A percentile compares a stretch with the other conserved stretches of the same genome.
Evolutionary conservation across 2,329 filamentous ascomycete genomes (phyloP).

Genomic region (Trichophyton simii): DNA sequence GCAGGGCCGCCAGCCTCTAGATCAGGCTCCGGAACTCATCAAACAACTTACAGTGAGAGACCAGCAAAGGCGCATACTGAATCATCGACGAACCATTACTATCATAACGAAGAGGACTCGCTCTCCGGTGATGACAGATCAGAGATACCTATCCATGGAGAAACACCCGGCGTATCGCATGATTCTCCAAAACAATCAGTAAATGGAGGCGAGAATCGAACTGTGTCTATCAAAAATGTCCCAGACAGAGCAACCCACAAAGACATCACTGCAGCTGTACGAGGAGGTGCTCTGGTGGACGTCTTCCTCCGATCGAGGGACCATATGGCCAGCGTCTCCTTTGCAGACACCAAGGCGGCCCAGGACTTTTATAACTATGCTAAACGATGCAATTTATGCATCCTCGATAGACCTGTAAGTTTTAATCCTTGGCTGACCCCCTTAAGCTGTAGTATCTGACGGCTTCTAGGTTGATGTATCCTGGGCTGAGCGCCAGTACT

Average conservation of each 20-base stretch:
- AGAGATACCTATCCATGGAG: slow-evolving; percentile 11
- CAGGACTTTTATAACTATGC: slow-evolving; percentile 52
- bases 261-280: slow-evolving; percentile 52
- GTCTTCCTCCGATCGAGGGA: slow-evolving; percentile 51
- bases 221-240: slow-evolving; percentile 49
- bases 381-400: slow-evolving; percentile 53
- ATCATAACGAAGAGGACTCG: slow-evolving; percentile 17
- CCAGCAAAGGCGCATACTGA: background rate
- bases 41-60: background rate
- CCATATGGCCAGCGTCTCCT: slow-evolving; percentile 54
- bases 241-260: slow-evolving; percentile 49
- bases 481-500: slow-evolving; percentile 62
- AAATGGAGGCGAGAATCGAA: slow-evolving; percentile 16
- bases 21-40: background rate
- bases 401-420: slow-evolving; percentile 55
- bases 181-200: slow-evolving; percentile 9
- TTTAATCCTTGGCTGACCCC: background rate
- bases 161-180: slow-evolving; percentile 13
- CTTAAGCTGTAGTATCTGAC: background rate
- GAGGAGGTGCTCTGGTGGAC: slow-evolving; percentile 59
- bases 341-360: slow-evolving; percentile 52
- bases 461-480: slow-evolving; percentile 48
- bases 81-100: background rate
- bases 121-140: slow-evolving; percentile 18
- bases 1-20: background rate